Evolutionary conservation across 306 rosid species (phyloP).

Genomic region (Medicago truncatula): DNA sequence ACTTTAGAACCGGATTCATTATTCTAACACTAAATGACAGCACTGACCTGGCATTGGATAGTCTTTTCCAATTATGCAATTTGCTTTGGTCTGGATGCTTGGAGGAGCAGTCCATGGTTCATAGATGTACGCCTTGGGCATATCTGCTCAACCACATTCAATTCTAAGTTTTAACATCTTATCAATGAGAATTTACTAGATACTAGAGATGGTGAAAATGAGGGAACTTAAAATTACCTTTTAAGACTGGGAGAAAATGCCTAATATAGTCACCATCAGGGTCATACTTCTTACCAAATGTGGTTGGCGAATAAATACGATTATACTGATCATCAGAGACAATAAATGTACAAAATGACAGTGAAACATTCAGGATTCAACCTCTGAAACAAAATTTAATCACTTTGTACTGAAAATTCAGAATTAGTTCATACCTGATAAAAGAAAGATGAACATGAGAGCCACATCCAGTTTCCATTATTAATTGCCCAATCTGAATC

Average conservation of each 20-base stretch:
- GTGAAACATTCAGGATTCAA: conserved; percentile 22
- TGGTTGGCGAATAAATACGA: conserved; percentile 83
- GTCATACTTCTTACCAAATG: conserved; percentile 95
- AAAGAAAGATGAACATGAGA: conserved; percentile 91
- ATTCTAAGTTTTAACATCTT: conserved; percentile 29
- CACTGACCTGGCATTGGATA: conserved; percentile 90
- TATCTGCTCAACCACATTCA: conserved; percentile 57
- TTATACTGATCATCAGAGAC: conserved; percentile 66
- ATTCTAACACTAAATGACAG: conserved; percentile 6
- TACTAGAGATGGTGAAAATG: conserved; percentile 28
- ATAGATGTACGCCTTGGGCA: conserved; percentile 90
- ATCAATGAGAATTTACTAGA: conserved; percentile 6
- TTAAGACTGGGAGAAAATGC: conserved; percentile 83
- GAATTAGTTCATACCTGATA: conserved; percentile 68
- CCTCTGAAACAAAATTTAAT: conserved; percentile 39
- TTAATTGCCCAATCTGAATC: conserved; percentile 98
- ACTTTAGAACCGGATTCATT: background rate
- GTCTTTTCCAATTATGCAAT: conserved; percentile 88
- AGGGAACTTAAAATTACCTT: conserved; percentile 53
- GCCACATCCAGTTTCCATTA: conserved; percentile 98
- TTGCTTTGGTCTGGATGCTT: conserved; percentile 84
- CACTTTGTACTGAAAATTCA: conserved; percentile 32
- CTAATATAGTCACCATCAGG: conserved; percentile 84
- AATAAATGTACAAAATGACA: conserved; percentile 36
- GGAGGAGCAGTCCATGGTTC: conserved; percentile 98